A percentile compares a stretch with the other conserved stretches of the same genome.
Evolutionary conservation across 306 rosid species (phyloP).

Genomic region (Cucurbita moschata): DNA sequence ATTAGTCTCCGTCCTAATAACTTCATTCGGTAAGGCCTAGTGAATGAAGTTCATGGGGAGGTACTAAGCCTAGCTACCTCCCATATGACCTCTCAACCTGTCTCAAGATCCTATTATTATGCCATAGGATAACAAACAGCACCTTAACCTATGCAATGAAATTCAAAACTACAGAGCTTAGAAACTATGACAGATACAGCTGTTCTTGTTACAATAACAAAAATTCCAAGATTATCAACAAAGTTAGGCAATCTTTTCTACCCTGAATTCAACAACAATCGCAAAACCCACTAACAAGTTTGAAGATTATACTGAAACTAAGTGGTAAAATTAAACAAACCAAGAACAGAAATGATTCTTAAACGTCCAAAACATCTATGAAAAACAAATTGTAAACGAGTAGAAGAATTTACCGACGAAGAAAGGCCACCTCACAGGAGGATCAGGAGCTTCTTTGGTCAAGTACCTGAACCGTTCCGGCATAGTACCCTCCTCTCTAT

Average conservation of each 20-base stretch:
- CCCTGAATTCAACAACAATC: background rate
- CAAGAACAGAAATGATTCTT: background rate
- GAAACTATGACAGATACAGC: background rate
- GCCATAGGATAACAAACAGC: background rate
- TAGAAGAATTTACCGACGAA: constrained; percentile 36
- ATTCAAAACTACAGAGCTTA: background rate
- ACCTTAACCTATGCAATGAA: background rate
- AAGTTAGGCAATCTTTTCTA: background rate
- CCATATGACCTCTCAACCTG: background rate
- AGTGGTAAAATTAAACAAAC: background rate
- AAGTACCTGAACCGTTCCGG: constrained; percentile 66
- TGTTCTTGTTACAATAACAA: background rate
- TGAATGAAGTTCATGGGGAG: background rate
- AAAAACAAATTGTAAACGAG: background rate
- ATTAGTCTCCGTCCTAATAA: no score
- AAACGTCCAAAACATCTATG: constrained; percentile 6
- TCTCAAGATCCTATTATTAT: background rate
- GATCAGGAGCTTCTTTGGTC: constrained; percentile 54
- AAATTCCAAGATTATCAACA: background rate
- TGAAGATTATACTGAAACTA: background rate
- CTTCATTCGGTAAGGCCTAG: background rate
- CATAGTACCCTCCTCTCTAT: constrained; percentile 48
- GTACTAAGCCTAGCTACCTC: background rate
- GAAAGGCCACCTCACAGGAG: constrained; percentile 75
- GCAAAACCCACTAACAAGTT: background rate